Evolutionary conservation across 1,284 basidiomycete species (phyloP).

Genomic region (Boletus semigastroideus): DNA sequence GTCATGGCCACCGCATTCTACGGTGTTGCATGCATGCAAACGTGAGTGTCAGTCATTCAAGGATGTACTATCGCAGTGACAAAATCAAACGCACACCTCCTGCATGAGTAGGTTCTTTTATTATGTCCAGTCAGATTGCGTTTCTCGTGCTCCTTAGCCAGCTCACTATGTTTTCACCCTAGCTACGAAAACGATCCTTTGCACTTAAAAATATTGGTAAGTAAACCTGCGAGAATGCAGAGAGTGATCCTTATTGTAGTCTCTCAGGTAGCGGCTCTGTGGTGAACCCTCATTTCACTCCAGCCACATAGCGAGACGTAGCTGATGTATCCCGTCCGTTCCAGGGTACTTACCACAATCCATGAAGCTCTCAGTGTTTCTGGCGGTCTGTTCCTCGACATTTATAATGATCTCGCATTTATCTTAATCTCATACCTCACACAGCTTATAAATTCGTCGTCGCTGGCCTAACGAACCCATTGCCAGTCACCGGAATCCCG

Average conservation of each 20-base stretch:
- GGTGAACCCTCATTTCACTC: not conserved
- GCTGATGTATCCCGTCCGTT: not conserved
- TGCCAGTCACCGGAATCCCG: not conserved
- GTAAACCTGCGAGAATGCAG: not conserved
- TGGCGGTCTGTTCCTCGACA: not conserved
- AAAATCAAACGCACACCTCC: too few relatives aligned
- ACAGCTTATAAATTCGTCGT: conserved; percentile 6
- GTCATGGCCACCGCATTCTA: conserved; percentile 11
- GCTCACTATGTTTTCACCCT: not conserved
- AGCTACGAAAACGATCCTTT: conserved; percentile 10
- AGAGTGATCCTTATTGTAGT: not conserved
- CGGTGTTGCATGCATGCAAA: conserved; percentile 17
- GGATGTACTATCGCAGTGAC: too few relatives aligned
- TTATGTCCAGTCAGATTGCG: conserved; percentile 4
- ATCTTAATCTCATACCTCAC: not conserved
- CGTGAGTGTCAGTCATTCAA: conserved; percentile 6
- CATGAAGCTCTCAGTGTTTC: not conserved
- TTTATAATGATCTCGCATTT: not conserved
- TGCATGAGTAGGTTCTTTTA: conserved; percentile 12
- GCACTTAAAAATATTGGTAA: conserved; percentile 9
- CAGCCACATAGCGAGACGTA: not conserved
- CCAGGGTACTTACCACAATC: conserved; percentile 1
- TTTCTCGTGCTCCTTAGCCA: not conserved
- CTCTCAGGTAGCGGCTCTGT: conserved; percentile 8
- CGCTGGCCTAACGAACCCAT: not conserved